Conservation (phyloP, 768 basidiomycete species). For the Tephrocybe sp. region DNA sequence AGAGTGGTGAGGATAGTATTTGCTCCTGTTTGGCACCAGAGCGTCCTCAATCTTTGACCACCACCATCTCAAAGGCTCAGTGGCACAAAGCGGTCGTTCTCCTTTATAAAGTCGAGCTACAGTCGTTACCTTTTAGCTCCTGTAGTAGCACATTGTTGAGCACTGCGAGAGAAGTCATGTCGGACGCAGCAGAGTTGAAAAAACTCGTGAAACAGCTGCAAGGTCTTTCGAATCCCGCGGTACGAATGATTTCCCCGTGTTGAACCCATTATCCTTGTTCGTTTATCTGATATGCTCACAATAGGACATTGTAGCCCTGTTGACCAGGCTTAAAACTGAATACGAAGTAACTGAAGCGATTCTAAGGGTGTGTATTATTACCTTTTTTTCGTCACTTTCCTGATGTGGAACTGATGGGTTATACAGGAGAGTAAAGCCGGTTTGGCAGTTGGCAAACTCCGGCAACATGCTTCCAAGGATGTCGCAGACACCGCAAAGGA, state of each 20-base stretch:
- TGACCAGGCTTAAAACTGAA: conserved; percentile 64
- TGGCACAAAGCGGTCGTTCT: conserved; percentile 16
- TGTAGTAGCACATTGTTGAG: conserved; percentile 37
- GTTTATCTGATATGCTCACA: conserved; percentile 28
- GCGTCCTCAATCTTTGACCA: conserved; percentile 17
- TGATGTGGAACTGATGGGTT: conserved; percentile 23
- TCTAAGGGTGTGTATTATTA: conserved; percentile 60
- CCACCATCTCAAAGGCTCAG: conserved; percentile 16
- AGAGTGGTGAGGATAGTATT: conserved; percentile 18
- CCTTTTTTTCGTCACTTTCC: conserved; percentile 14
- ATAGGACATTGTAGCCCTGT: conserved; percentile 64
- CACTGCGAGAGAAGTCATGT: conserved; percentile 35
- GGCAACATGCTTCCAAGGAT: conserved; percentile 67
- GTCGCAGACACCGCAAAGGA: conserved; percentile 87
- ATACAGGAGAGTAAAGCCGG: conserved; percentile 88
- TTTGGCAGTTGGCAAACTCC: conserved; percentile 88
- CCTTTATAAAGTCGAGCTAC: conserved; percentile 17
- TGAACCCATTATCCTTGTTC: conserved; percentile 35
- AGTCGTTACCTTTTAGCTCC: conserved; percentile 18
- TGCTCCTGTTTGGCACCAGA: conserved; percentile 20
- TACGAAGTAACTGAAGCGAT: conserved; percentile 70
- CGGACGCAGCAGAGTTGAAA: conserved; percentile 66
- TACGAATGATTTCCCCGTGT: conserved; percentile 41
- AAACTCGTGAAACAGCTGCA: conserved; percentile 81
- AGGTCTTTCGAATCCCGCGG: conserved; percentile 55